Evolutionary conservation across 139 green algal species (phyloP).

Genomic region (Volvox reticuliferus): DNA sequence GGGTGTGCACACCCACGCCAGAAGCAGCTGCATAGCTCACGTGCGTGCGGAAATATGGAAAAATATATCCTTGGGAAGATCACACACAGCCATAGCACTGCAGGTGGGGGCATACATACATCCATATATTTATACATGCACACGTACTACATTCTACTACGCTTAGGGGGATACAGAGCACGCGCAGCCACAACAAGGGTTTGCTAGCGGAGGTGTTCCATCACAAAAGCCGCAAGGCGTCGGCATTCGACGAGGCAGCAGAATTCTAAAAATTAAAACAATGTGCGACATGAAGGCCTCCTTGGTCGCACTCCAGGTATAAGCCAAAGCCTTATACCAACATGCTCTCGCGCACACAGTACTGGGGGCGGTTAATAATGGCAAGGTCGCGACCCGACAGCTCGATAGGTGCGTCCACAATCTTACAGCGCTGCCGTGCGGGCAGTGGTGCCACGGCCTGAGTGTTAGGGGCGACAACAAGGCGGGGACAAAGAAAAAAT

Average conservation of each 20-base stretch:
- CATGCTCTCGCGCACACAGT: slow-evolving; percentile 21
- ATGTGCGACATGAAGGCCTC: not conserved
- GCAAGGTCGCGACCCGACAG: not conserved
- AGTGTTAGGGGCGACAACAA: not conserved
- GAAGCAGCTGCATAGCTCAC: no score
- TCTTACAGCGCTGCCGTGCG: not conserved
- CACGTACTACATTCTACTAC: no score
- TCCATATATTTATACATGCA: no score
- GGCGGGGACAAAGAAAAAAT: no score
- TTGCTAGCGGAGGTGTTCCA: not conserved
- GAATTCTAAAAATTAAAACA: not conserved
- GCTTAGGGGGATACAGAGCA: no score
- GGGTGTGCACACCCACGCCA: no score
- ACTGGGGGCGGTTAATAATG: slow-evolving; percentile 13
- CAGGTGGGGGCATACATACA: no score
- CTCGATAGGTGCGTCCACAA: slow-evolving; percentile 22
- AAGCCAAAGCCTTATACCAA: not conserved
- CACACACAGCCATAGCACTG: no score
- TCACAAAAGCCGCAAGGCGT: not conserved
- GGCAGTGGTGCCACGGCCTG: not conserved
- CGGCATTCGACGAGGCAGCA: not conserved
- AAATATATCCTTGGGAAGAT: no score
- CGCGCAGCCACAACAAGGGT: not conserved
- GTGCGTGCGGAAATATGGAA: no score
- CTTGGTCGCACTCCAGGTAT: not conserved